Evolutionary conservation across 139 green algal genomes (phyloP).

Genomic region (Chlamydomonas eustigma): DNA sequence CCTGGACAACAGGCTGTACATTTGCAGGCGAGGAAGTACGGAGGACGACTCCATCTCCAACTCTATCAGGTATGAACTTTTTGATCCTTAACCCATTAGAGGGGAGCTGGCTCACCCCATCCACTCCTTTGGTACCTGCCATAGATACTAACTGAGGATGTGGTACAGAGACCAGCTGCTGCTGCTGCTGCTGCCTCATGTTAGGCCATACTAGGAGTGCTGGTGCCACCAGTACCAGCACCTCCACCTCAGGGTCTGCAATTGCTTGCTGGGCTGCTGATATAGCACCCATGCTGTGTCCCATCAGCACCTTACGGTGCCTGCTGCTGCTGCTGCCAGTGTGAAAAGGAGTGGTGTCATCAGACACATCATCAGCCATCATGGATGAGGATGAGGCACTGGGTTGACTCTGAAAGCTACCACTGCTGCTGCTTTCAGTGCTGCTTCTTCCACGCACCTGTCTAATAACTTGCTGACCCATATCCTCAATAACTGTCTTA

Average conservation of each 20-base stretch:
- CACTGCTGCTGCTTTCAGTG: neutral
- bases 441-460: too few species aligned
- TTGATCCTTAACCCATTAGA: too few species aligned
- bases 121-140: too few species aligned
- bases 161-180: too few species aligned
- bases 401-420: neutral
- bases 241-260: slow-evolving; percentile 9
- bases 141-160: too few species aligned
- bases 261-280: slow-evolving; percentile 52
- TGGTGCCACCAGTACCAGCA: slow-evolving; percentile 74
- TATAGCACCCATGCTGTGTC: slow-evolving; percentile 70
- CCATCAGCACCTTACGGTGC: slow-evolving; percentile 55
- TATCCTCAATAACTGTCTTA: neutral
- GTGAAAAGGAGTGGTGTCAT: neutral
- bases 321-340: too few species aligned
- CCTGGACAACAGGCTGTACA: too few species aligned
- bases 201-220: slow-evolving; percentile 69
- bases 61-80: too few species aligned
- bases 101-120: too few species aligned
- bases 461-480: too few species aligned
- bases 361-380: neutral
- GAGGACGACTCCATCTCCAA: too few species aligned
- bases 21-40: too few species aligned
- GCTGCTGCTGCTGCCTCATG: neutral
- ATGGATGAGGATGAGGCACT: neutral